phyloP scores from a whole-genome alignment of 495 filamentous ascomycete genomes.

The Hypoxylon fragiforme region DNA sequence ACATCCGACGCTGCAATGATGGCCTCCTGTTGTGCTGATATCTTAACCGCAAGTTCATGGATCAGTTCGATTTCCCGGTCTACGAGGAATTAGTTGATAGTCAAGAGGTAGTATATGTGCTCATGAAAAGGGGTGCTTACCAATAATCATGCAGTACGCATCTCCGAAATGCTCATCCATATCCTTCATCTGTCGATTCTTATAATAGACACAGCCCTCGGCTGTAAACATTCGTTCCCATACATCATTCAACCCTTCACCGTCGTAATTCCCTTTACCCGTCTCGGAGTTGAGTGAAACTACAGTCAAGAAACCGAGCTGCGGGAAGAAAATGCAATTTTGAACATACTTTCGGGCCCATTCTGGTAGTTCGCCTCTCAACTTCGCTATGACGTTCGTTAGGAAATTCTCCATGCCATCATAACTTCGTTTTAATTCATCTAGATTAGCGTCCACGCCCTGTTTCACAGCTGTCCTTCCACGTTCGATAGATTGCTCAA shows the following conservation, averaged over 20 bases:
- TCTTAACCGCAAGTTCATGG: constrained; percentile 70
- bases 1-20: constrained; percentile 71
- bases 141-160: constrained; percentile 78
- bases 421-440: constrained; percentile 75
- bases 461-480: constrained; percentile 72
- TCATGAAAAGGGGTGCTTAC: constrained; percentile 53
- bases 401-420: constrained; percentile 76
- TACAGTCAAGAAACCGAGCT: constrained; percentile 86
- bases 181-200: constrained; percentile 80
- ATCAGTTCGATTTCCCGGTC: constrained; percentile 92
- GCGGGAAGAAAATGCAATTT: constrained; percentile 82
- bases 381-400: constrained; percentile 61
- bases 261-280: constrained; percentile 67
- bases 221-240: constrained; percentile 84
- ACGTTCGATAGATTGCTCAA: constrained; percentile 74
- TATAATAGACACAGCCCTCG: constrained; percentile 78
- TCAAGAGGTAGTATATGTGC: too few species aligned
- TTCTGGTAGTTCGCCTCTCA: constrained; percentile 65
- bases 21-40: constrained; percentile 70
- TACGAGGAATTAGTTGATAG: constrained; percentile 44
- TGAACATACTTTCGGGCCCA: constrained; percentile 56
- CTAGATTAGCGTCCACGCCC: constrained; percentile 75
- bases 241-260: constrained; percentile 55
- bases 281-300: constrained; percentile 65
- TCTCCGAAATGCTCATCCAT: constrained; percentile 85